Percentiles rank a stretch among this genome's conserved stretches.
Evolutionary conservation across 139 green algal genomes (phyloP).

Genomic region (Picochlorum costavermella): DNA sequence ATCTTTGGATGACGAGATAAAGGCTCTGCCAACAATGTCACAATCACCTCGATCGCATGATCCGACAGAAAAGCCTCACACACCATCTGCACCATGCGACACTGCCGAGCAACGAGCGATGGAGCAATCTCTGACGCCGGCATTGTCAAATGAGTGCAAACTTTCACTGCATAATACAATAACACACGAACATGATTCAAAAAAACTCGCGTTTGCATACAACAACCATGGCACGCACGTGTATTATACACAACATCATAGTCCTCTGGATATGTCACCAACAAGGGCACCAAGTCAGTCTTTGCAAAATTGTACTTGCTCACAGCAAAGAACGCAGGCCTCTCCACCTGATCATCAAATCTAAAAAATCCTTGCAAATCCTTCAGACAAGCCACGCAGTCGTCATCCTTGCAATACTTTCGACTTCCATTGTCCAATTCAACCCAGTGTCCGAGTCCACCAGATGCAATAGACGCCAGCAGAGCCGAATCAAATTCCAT

Average conservation of each 20-base stretch:
- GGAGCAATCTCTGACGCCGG: slow-evolving; percentile 43
- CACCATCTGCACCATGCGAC: slow-evolving; percentile 41
- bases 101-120: slow-evolving; percentile 27
- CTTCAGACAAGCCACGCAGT: slow-evolving; percentile 79
- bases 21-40: slow-evolving; percentile 58
- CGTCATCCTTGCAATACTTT: slow-evolving; percentile 55
- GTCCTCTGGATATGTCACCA: slow-evolving; percentile 66
- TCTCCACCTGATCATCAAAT: slow-evolving; percentile 60
- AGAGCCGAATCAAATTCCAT: slow-evolving; percentile 58
- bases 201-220: not conserved
- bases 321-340: slow-evolving; percentile 73
- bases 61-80: slow-evolving; percentile 58
- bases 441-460: slow-evolving; percentile 52
- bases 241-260: slow-evolving; percentile 66
- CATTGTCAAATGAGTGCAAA: slow-evolving; percentile 86
- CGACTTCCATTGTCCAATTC: slow-evolving; percentile 19
- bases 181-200: not conserved
- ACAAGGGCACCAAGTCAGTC: slow-evolving; percentile 73
- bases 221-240: not conserved
- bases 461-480: slow-evolving; percentile 61
- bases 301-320: slow-evolving; percentile 49
- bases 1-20: slow-evolving; percentile 54
- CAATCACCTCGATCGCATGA: slow-evolving; percentile 52
- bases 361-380: slow-evolving; percentile 86
- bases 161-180: slow-evolving; percentile 70